Conservation (phyloP, 2,329 filamentous ascomycete species). For the Triangularia verruculosa region DNA sequence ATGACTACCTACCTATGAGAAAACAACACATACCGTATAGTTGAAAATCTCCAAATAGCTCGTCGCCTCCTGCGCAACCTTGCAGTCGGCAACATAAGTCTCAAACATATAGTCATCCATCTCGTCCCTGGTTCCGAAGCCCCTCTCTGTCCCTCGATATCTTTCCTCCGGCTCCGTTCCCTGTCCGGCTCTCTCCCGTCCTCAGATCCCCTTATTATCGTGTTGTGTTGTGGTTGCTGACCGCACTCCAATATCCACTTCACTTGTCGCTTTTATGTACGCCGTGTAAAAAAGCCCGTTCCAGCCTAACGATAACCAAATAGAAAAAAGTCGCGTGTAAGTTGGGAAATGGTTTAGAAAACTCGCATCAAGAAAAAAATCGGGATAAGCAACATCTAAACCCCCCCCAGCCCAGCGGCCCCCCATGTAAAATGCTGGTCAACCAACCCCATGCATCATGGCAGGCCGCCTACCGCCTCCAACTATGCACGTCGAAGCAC, state of each 20-base stretch:
- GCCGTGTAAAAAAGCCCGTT: too few relatives aligned
- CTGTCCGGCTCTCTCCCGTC: too few relatives aligned
- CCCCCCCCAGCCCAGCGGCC: background rate
- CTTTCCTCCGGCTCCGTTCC: background rate
- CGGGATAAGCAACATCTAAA: background rate
- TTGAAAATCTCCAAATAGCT: conserved; percentile 58
- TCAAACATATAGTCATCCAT: conserved; percentile 62
- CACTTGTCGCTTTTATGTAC: too few relatives aligned
- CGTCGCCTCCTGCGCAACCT: conserved; percentile 49
- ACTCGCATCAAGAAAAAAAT: background rate
- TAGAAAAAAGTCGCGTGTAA: too few relatives aligned
- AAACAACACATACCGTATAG: conserved; percentile 48
- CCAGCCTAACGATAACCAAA: too few relatives aligned
- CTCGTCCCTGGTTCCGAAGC: conserved; percentile 10
- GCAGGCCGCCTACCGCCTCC: background rate
- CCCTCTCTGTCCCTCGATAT: background rate
- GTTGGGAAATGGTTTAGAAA: background rate
- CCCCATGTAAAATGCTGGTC: background rate
- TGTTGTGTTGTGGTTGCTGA: background rate
- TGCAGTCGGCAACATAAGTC: conserved; percentile 46
- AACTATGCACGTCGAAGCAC: background rate
- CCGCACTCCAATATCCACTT: background rate
- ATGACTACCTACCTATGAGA: background rate
- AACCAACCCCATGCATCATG: background rate
- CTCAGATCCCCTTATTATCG: background rate